Base-by-base conservation (phyloP, 2,329 filamentous ascomycete genomes). In the Graphiopsis chlorocephala region DNA sequence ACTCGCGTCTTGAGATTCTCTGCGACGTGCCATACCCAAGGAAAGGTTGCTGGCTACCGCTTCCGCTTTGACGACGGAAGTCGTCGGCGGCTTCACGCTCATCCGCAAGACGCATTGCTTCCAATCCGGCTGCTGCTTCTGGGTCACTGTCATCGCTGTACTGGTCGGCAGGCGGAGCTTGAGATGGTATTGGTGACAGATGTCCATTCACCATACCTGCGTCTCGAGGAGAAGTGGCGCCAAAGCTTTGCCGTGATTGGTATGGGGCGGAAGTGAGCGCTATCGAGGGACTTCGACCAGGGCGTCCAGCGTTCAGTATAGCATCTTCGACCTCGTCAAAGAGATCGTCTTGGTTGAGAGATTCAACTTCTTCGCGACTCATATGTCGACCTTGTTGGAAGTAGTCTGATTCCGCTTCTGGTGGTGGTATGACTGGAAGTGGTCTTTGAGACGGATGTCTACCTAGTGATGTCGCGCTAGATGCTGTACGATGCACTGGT, bases 71-170 rank as follows among this genome's bases (percentile, higher is more conserved):
- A 64, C 85, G 83, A 58, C 87, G 86, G 23, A 78, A 80, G 66
- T 83, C 83, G 52, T 85, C 82, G 6, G 78, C 82, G 59, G 88
- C 87, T 66, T 96, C 91, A 74, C 88, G 84, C 75, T 92, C 86
- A 67, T 96, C 92, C 4, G 92, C 93, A 78, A 93, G 87, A 65
- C 88, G 88, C 84, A 98, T 87, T 69, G 93, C 93, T 74, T 91
- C 86, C 60, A 96, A 80, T 17, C 95, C 94, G 66, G 92, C 92
- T 45, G 90, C 88, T 23, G 90, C 94, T 76, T 97, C 94, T 0
- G 90, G 88, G 73, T 98, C 94, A 73, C 92, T 96, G 58, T 96
- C 92, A 63, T 94, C 90, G 67, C 83, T 82, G 70, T 83, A 84
- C 6, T 79, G 68, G 12, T 60, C 79, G 66, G 78, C 79, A 65